These are phyloP conservation scores for Lobosporangium transversale DNA, from an alignment of 192 early-diverging fungal genomes.

Conservation along the genomic window DNA sequence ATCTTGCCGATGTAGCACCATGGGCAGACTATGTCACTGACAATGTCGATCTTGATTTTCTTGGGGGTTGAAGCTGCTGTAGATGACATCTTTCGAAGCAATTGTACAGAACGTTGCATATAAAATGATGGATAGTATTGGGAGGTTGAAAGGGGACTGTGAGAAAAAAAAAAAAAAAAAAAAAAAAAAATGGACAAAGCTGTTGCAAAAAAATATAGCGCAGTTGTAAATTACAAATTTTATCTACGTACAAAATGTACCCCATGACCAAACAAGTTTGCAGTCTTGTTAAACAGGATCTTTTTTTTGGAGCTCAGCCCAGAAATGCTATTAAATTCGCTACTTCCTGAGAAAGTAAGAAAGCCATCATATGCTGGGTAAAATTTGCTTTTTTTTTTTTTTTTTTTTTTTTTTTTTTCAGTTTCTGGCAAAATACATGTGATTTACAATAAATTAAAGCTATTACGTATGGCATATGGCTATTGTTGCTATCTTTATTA, in stretches of 20 bases:
- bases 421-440: too few species aligned
- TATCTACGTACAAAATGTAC: too few species aligned
- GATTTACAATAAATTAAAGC: too few species aligned
- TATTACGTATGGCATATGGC: too few species aligned
- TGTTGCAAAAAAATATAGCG: too few species aligned
- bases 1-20: constrained; percentile 86
- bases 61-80: constrained; percentile 13
- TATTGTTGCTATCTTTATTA: constrained; percentile 4
- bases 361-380: background rate
- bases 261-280: too few species aligned
- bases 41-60: constrained; percentile 67
- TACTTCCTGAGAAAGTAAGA: background rate
- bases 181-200: too few species aligned
- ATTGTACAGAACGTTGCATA: constrained; percentile 21
- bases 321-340: too few species aligned
- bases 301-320: too few species aligned
- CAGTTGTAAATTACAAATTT: too few species aligned
- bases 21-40: constrained; percentile 77
- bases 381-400: too few species aligned
- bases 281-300: too few species aligned
- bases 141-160: background rate
- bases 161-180: constrained; percentile 9
- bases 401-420: constrained; percentile 1
- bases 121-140: background rate
- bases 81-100: constrained; percentile 30